Conservation (phyloP, 1,284 basidiomycete species). For the Boletus smithii region DNA sequence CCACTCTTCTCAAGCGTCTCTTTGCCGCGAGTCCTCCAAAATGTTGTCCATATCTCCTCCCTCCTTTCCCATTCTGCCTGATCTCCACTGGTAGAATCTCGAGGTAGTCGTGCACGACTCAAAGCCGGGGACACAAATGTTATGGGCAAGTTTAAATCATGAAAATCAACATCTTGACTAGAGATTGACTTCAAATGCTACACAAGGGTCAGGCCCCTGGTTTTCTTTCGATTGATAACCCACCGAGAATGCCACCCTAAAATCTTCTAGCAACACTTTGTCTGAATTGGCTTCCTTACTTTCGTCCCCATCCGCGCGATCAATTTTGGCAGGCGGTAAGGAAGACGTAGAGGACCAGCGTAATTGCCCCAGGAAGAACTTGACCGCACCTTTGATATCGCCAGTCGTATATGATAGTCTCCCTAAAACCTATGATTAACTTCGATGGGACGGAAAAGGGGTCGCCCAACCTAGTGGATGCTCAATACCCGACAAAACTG, state of each 20-base stretch:
- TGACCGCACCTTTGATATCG: constrained; percentile 64
- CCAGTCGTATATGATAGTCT: constrained; percentile 76
- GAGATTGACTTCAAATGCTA: constrained; percentile 65
- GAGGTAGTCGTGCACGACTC: constrained; percentile 52
- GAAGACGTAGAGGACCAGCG: constrained; percentile 25
- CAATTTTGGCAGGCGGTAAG: constrained; percentile 15
- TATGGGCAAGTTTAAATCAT: constrained; percentile 55
- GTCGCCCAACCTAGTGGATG: constrained; percentile 60
- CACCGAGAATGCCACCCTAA: constrained; percentile 72
- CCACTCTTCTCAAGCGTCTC: constrained; percentile 51
- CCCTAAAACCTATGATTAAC: constrained; percentile 41
- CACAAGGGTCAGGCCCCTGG: constrained; percentile 7
- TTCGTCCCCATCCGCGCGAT: constrained; percentile 23
- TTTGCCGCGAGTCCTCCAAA: constrained; percentile 54
- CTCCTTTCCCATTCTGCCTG: constrained; percentile 52
- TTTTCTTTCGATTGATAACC: constrained; percentile 14
- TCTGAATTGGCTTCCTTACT: constrained; percentile 40
- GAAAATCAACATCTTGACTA: constrained; percentile 37
- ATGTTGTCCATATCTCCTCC: constrained; percentile 62
- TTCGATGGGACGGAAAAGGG: neutral
- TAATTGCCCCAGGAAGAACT: constrained; percentile 62
- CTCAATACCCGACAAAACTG: constrained; percentile 67
- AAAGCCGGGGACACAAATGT: constrained; percentile 53
- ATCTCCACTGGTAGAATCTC: constrained; percentile 45
- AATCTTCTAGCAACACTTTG: constrained; percentile 72